Evolutionary conservation across 2,329 filamentous ascomycete genomes (phyloP).

Genomic region (Raffaelea albimanens): DNA sequence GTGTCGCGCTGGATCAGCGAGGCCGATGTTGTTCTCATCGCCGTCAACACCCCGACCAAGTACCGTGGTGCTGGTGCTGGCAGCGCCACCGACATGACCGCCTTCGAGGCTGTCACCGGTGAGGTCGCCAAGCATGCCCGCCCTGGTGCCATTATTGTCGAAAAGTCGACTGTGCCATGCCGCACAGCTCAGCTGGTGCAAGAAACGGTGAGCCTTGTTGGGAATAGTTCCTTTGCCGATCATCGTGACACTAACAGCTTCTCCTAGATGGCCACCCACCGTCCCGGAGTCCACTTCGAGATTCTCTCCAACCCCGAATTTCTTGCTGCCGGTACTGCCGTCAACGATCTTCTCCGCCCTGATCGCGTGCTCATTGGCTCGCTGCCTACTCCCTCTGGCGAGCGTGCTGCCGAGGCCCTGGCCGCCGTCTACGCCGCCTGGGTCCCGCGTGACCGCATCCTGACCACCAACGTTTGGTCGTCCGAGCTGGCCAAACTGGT

Average conservation of each 20-base stretch:
- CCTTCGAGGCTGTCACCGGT: constrained; percentile 59
- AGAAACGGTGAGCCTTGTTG: constrained; percentile 47
- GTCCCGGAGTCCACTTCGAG: constrained; percentile 58
- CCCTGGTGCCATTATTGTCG: constrained; percentile 63
- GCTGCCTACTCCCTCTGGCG: constrained; percentile 48
- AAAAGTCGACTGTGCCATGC: constrained; percentile 75
- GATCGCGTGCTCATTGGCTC: constrained; percentile 71
- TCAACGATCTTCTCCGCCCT: constrained; percentile 59
- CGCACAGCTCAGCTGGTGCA: constrained; percentile 61
- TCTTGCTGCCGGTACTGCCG: constrained; percentile 66
- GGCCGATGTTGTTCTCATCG: constrained; percentile 65
- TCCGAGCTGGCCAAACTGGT: constrained; percentile 72
- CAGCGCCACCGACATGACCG: constrained; percentile 61
- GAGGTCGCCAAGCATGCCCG: constrained; percentile 59
- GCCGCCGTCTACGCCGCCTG: constrained; percentile 60
- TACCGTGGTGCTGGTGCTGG: constrained; percentile 59
- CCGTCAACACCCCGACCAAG: constrained; percentile 75
- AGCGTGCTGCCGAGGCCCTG: constrained; percentile 52
- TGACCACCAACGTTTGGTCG: constrained; percentile 67
- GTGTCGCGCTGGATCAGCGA: constrained; percentile 50
- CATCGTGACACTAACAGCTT: no score
- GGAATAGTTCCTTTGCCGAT: no score
- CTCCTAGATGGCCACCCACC: constrained; percentile 44
- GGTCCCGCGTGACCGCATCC: constrained; percentile 57
- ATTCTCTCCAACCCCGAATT: constrained; percentile 78